Evolutionary conservation across 768 basidiomycete species (phyloP).

Genomic region (Suillus paluster): DNA sequence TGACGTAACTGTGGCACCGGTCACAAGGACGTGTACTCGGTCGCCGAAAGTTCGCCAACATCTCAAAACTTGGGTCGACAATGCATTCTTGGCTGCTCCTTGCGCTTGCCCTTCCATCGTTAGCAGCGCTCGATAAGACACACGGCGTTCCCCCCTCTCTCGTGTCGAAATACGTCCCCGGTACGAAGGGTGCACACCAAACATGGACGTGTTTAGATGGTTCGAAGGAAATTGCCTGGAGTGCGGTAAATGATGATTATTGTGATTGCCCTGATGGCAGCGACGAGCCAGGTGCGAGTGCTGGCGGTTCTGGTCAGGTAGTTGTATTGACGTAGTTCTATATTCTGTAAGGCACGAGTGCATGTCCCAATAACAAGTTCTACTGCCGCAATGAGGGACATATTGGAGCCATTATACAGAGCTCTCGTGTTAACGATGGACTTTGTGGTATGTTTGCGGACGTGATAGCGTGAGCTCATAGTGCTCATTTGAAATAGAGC

Average conservation of each 20-base stretch:
- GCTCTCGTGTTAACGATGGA: constrained; percentile 89
- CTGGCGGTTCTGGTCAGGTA: constrained; percentile 9
- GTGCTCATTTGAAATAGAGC: constrained; percentile 55
- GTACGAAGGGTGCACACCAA: constrained; percentile 41
- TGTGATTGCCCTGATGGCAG: constrained; percentile 96
- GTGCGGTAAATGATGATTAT: constrained; percentile 89
- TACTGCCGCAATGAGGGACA: constrained; percentile 91
- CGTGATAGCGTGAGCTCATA: background rate
- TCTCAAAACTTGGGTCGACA: background rate
- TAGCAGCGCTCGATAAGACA: constrained; percentile 51
- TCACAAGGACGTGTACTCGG: no score
- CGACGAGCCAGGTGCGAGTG: constrained; percentile 81
- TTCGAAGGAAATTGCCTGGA: constrained; percentile 76
- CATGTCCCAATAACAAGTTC: constrained; percentile 77
- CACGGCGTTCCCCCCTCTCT: constrained; percentile 63
- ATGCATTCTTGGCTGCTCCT: constrained; percentile 60
- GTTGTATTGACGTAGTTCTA: constrained; percentile 16
- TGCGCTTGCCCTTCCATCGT: constrained; percentile 39
- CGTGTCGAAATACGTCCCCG: constrained; percentile 57
- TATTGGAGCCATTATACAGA: constrained; percentile 76
- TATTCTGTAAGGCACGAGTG: constrained; percentile 69
- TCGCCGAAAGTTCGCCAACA: background rate
- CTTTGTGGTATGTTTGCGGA: constrained; percentile 73
- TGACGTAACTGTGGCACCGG: constrained; percentile 30
- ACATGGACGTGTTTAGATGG: constrained; percentile 84